These are phyloP conservation scores for Hypoxylon subgilvum DNA, from an alignment of 495 filamentous ascomycete species.

Conservation along the genomic window DNA sequence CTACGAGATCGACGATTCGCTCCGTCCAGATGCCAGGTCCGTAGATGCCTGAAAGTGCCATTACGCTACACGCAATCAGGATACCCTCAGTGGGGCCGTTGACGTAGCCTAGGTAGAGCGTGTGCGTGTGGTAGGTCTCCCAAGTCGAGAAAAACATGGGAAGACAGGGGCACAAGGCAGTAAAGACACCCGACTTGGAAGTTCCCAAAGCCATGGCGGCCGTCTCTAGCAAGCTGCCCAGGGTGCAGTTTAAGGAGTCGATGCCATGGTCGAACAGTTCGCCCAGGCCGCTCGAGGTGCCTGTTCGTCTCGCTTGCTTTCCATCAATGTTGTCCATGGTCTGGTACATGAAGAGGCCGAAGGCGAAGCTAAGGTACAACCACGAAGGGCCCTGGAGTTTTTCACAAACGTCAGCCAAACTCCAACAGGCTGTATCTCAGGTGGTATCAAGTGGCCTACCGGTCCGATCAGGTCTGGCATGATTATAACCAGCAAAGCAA, in stretches of 20 bases:
- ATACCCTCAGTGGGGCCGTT: conserved; percentile 98
- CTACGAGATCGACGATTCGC: conserved; percentile 69
- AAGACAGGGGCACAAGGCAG: conserved; percentile 85
- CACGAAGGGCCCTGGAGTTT: conserved; percentile 74
- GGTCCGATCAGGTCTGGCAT: conserved; percentile 94
- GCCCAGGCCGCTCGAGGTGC: conserved; percentile 90
- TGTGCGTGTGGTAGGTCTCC: conserved; percentile 99
- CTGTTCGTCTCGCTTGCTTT: conserved; percentile 93
- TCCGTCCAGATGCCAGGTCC: conserved; percentile 87
- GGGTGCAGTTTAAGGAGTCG: conserved; percentile 94
- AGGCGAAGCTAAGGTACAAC: conserved; percentile 93
- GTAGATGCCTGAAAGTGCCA: conserved; percentile 84
- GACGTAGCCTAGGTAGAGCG: conserved; percentile 93
- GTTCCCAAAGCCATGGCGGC: conserved; percentile 90
- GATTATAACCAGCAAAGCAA: conserved; percentile 76
- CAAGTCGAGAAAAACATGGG: conserved; percentile 99
- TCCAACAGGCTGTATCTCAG: not conserved
- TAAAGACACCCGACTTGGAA: conserved; percentile 82
- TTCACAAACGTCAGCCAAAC: conserved; percentile 22
- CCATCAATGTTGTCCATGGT: conserved; percentile 99
- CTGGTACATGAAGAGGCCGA: conserved; percentile 96
- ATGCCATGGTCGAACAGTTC: conserved; percentile 99
- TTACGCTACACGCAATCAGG: conserved; percentile 81
- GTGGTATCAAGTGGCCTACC: conserved; percentile 60
- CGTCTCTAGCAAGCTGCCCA: conserved; percentile 85